Evolutionary conservation across 805 yeast species (phyloP), one percentile per base, ranked within the genome.

Genomic region (Candida sanyiensis): DNA sequence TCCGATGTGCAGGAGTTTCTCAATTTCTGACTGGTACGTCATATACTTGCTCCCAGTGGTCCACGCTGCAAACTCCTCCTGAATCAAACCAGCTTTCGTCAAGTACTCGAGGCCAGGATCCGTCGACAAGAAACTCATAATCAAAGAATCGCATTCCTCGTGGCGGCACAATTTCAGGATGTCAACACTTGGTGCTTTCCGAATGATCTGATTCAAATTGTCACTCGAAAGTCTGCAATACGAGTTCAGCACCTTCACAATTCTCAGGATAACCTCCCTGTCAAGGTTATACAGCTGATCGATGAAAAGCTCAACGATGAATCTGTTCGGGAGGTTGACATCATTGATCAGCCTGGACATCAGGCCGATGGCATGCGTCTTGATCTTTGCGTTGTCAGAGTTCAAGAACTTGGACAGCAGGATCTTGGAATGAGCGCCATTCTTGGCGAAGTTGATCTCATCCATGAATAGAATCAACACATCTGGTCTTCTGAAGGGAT

Each of bases 51-150:
- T 67, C 3, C 61, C 54, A 11, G 66, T 67, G 3, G 75, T 61
- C 95, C 96, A 87, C 12, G 69, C 63, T 28, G 70, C 73, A 67
- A 88, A 73, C 50, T 85, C 89, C 10, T 58, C 62, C 38, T 75
- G 77, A 17, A 86, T 70, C 50, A 76, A 80, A 34, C 82, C 77
- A 27, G 72, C 62, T 12, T 69, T 74, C 27, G 70, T 67, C 35
- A 86, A 61, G 47, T 79, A 81, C 27, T 68, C 67, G 57, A 84
- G 86, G 0, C 97, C 98, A 8, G 62, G 54, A 0, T 86, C 63
- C 0, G 81, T 73, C 5, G 83, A 71, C 36, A 90, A 61, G 41
- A 87, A 72, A 38, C 77, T 72, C 50, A 80, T 65, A 37, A 86
- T 58, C 23, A 89, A 59, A 0, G 77, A 75, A 4, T 77, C 72